Evolutionary conservation across 2,329 filamentous ascomycete genomes (phyloP).

Genomic region (Didymella sp.): DNA sequence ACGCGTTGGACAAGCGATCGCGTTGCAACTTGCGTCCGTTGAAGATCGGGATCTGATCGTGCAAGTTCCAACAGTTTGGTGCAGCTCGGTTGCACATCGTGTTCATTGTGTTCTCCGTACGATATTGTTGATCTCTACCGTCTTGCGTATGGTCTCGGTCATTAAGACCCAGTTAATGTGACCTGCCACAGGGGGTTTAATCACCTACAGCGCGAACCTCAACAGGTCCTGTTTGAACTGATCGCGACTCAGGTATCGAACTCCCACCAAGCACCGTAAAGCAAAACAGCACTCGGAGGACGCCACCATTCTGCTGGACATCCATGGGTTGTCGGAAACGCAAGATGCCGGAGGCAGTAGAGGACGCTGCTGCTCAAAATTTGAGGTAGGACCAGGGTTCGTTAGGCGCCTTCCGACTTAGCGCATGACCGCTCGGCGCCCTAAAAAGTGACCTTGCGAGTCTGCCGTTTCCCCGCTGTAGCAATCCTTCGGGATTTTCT

Average conservation of each 20-base stretch:
- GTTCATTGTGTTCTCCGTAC: conserved; percentile 8
- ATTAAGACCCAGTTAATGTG: not conserved
- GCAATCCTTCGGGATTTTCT: not conserved
- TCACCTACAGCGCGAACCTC: not conserved
- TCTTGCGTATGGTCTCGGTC: conserved; percentile 1
- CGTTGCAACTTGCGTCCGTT: not conserved
- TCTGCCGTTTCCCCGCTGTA: not conserved
- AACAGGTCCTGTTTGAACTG: not conserved
- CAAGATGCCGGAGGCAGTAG: not conserved
- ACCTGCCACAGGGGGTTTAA: not conserved
- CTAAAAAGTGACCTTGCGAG: not conserved
- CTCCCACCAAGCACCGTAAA: not conserved
- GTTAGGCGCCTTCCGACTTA: not conserved
- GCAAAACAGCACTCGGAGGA: not conserved
- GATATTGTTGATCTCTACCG: conserved; percentile 6
- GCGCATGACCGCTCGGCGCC: not conserved
- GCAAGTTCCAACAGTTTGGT: conserved; percentile 10
- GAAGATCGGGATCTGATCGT: conserved; percentile 12
- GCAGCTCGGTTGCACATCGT: conserved; percentile 3
- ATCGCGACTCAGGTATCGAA: not conserved
- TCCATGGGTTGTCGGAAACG: not conserved
- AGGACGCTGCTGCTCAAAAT: not conserved
- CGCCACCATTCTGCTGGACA: not conserved
- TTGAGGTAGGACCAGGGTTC: not conserved
- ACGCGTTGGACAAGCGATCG: conserved; percentile 1